A percentile compares a stretch with the other conserved stretches of the same genome.
Conservation (phyloP, 768 basidiomycete species). For the Termitomyces sp. region DNA sequence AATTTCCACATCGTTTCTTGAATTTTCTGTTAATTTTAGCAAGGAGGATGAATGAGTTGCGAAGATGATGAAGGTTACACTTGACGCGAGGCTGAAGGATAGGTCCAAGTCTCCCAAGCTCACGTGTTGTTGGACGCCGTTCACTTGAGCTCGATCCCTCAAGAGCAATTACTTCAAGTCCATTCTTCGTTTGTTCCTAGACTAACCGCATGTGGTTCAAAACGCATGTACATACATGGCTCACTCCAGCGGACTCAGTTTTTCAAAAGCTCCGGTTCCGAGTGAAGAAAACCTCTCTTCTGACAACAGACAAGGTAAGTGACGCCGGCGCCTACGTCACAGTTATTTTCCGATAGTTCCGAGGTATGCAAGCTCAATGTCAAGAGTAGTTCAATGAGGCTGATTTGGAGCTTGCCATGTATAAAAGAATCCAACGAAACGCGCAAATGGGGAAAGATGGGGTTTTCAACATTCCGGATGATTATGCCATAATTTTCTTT, state of each 20-base stretch:
- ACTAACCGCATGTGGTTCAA: background rate
- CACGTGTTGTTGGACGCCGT: background rate
- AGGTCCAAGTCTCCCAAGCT: background rate
- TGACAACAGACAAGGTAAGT: background rate
- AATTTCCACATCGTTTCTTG: background rate
- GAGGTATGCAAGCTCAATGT: background rate
- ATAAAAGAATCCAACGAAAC: background rate
- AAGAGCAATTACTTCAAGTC: background rate
- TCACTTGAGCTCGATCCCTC: background rate
- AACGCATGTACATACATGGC: background rate
- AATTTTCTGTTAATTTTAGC: background rate
- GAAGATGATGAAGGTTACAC: background rate
- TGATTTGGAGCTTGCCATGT: background rate
- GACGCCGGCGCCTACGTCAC: background rate
- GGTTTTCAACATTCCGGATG: background rate
- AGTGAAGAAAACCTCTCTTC: too few relatives aligned
- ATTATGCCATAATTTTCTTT: background rate
- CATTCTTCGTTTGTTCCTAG: background rate
- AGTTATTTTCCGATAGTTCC: background rate
- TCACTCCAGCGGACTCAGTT: background rate
- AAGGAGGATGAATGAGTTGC: background rate
- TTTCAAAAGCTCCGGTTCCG: background rate
- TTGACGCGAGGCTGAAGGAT: background rate
- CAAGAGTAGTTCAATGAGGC: background rate
- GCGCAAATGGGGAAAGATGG: background rate